These are phyloP conservation scores for Chaetomiaceae sp. DNA, from an alignment of 2,329 filamentous ascomycete species.

Conservation along the genomic window DNA sequence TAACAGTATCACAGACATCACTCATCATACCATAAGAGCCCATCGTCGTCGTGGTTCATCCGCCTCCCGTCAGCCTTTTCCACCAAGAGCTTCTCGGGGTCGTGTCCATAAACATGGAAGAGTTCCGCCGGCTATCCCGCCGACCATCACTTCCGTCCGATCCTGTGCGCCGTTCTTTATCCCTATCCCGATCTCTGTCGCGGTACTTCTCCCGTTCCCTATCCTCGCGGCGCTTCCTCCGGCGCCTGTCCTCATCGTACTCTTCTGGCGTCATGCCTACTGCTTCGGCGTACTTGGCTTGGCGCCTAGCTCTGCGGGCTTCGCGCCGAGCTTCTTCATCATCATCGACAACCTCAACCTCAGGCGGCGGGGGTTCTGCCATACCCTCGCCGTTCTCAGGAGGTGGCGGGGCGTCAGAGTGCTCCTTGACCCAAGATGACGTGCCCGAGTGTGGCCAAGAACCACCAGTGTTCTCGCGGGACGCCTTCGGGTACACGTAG, in stretches of 20 bases:
- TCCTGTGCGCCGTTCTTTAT: constrained; percentile 23
- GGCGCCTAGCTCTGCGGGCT: constrained; percentile 43
- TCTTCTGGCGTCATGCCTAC: constrained; percentile 33
- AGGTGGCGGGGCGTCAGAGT: constrained; percentile 58
- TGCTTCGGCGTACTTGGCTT: constrained; percentile 40
- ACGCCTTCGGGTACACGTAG: constrained; percentile 40
- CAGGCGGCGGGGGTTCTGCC: constrained; percentile 32
- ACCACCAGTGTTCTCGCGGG: constrained; percentile 36
- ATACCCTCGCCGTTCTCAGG: constrained; percentile 30
- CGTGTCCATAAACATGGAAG: constrained; percentile 36
- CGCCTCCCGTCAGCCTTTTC: constrained; percentile 42
- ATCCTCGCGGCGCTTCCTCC: constrained; percentile 30
- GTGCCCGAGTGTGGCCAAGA: constrained; percentile 61
- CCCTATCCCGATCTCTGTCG: constrained; percentile 5
- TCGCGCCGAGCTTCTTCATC: constrained; percentile 46
- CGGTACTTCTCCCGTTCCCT: constrained; percentile 25
- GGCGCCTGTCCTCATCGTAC: constrained; percentile 30
- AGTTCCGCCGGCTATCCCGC: constrained; percentile 24
- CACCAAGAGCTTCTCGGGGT: constrained; percentile 56
- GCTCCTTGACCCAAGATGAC: constrained; percentile 62
- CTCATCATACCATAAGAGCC: constrained; percentile 3
- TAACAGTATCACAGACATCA: constrained; percentile 3
- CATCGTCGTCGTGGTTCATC: constrained; percentile 11
- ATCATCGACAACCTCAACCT: constrained; percentile 43
- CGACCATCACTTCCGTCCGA: constrained; percentile 31